These are phyloP conservation scores for Sporothrix dimorphospora DNA, from an alignment of 2,329 filamentous ascomycete species.

Conservation along the genomic window DNA sequence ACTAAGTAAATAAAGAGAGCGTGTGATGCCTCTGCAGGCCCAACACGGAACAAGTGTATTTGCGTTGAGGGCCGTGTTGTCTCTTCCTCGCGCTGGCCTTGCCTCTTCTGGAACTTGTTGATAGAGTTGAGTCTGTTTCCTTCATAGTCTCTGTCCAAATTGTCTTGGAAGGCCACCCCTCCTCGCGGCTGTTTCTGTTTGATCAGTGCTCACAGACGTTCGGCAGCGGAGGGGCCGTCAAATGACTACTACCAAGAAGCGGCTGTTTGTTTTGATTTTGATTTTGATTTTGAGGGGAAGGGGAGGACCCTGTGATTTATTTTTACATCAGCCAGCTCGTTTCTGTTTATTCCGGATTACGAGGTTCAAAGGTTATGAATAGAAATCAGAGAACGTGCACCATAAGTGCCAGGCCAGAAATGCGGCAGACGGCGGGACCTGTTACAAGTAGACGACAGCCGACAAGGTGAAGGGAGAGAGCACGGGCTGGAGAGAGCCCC, in stretches of 20 bases:
- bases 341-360: neutral
- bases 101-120: neutral
- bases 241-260: neutral
- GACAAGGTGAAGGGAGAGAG: constrained; percentile 6
- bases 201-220: constrained; percentile 11
- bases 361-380: neutral
- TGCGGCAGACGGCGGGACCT: constrained; percentile 4
- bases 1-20: neutral
- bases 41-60: neutral
- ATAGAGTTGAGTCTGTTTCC: constrained; percentile 9
- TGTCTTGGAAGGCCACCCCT: neutral
- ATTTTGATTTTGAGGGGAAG: neutral
- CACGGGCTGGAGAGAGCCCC: neutral
- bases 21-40: neutral
- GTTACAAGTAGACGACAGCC: constrained; percentile 21
- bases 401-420: neutral
- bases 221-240: constrained; percentile 13
- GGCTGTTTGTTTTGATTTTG: constrained; percentile 12
- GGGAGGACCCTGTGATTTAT: neutral
- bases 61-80: neutral
- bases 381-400: neutral
- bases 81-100: neutral
- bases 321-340: neutral
- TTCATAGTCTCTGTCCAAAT: no score
- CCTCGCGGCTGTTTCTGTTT: constrained; percentile 12